Evolutionary conservation across 768 basidiomycete genomes (phyloP).

Genomic region (Crassisporium funariophilum): DNA sequence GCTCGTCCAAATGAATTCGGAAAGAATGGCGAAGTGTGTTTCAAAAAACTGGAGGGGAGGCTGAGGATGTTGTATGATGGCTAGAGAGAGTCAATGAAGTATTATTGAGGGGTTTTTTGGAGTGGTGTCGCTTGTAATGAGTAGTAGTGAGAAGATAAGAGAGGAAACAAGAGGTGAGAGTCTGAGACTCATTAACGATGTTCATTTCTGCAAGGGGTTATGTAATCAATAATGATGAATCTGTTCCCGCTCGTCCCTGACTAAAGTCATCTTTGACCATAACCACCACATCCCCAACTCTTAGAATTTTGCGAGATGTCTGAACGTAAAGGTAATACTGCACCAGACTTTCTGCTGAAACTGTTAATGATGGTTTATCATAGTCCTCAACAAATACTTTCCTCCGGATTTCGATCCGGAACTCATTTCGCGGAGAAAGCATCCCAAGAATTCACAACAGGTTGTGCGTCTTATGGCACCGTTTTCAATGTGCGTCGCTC

Average conservation of each 20-base stretch:
- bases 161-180: conserved; percentile 16
- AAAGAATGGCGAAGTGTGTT: too few relatives aligned
- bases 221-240: conserved; percentile 22
- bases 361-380: neutral
- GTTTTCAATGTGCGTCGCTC: conserved; percentile 81
- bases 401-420: conserved; percentile 98
- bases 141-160: conserved; percentile 5
- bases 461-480: conserved; percentile 99
- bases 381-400: conserved; percentile 94
- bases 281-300: conserved; percentile 10
- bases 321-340: conserved; percentile 73
- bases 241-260: conserved; percentile 2
- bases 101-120: neutral
- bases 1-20: too few relatives aligned
- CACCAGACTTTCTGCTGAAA: neutral
- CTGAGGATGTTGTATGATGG: too few relatives aligned
- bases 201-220: conserved; percentile 25
- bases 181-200: conserved; percentile 21
- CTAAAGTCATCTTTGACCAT: conserved; percentile 2
- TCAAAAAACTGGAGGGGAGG: too few relatives aligned
- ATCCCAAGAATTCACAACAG: conserved; percentile 93
- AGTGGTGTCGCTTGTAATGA: conserved; percentile 14
- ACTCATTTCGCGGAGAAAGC: conserved; percentile 89
- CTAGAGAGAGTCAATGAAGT: too few relatives aligned
- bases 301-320: conserved; percentile 55